Base-by-base conservation (phyloP, 441 rosid genomes). In the Rhodomyrtus psidioides region DNA sequence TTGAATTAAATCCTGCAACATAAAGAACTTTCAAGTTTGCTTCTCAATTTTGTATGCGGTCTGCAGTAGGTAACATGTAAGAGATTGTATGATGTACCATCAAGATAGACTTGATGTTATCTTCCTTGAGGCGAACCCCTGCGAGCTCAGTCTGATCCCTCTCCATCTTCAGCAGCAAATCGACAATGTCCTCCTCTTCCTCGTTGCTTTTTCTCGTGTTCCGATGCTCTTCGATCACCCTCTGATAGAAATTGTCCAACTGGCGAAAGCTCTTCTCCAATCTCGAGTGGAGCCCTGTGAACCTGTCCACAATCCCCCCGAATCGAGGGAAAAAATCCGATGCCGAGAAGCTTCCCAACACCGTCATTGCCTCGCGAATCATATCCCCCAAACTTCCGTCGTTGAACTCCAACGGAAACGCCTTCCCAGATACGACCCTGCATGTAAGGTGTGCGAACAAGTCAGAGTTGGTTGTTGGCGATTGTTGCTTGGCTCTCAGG, bases 161-260 rank as follows among this genome's bases (percentile, higher is more conserved):
- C 17, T 93, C 94, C 92, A 44, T 91, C 90, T 83, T 85, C 88
- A 6, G 46, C 55, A 0, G 93, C 92, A 85, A 92, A 53, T 82
- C 62, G 87, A 59, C 54, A 10, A 83, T 83, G 79, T 83, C 79
- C 46, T 59, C 76, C 21, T 46, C 34, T 30, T 58, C 56, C 34
- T 13, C 2, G 10, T 83, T 23, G 76, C 46, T 30, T 13, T 34
- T 34, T 0, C 30, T 30, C 12, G 7, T 13, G 14, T 34, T 65
- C 4, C 76, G 76, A 46, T 58, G 53, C 27, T 56, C 60, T 26
- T 4, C 44, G 79, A 55, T 83, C 55, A 27, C 85, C 53, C 27
- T 57, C 44, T 79, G 1, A 86, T 86, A 81, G 89, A 59, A 83
- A 42, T 16, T 58, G n/a, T 27, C 28, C 55, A 30, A 62, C 39